Evolutionary conservation across 1,139 yeast species (phyloP).

Genomic region (Petasospora rhodanensis): DNA sequence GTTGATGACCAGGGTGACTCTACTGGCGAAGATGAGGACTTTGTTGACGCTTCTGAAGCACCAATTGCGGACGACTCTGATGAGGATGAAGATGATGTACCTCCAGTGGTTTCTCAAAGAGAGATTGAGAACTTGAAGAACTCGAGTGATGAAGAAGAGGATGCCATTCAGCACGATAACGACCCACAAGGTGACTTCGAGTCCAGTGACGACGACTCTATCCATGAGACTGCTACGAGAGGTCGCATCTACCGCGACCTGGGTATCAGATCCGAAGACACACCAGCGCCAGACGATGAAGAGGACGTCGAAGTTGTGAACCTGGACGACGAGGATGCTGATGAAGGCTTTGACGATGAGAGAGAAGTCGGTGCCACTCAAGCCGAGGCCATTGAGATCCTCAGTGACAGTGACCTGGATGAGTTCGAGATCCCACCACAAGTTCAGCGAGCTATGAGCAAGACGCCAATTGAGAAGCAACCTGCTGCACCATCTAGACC

Average conservation of each 20-base stretch:
- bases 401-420: conserved; percentile 20
- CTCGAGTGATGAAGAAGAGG: conserved; percentile 11
- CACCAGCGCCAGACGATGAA: conserved; percentile 3
- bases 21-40: conserved; percentile 13
- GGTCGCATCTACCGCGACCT: conserved; percentile 1
- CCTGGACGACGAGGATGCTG: conserved; percentile 16
- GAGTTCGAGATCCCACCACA: conserved; percentile 15
- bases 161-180: conserved; percentile 13
- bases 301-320: conserved; percentile 13
- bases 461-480: background rate
- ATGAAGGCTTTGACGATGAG: conserved; percentile 19
- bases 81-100: conserved; percentile 5
- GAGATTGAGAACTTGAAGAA: conserved; percentile 14
- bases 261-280: too few relatives aligned
- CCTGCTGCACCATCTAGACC: too few relatives aligned
- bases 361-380: conserved; percentile 19
- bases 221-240: conserved; percentile 7
- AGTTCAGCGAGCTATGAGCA: conserved; percentile 4
- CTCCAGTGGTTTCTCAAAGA: conserved; percentile 11
- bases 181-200: conserved; percentile 2
- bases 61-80: conserved; percentile 6
- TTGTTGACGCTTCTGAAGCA: conserved; percentile 14
- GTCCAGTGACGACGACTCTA: conserved; percentile 18
- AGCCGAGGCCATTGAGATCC: conserved; percentile 18
- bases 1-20: conserved; percentile 16